Evolutionary conservation across 176 grass and related monocot species (phyloP).

Genomic region (Pontederia paniculata): DNA sequence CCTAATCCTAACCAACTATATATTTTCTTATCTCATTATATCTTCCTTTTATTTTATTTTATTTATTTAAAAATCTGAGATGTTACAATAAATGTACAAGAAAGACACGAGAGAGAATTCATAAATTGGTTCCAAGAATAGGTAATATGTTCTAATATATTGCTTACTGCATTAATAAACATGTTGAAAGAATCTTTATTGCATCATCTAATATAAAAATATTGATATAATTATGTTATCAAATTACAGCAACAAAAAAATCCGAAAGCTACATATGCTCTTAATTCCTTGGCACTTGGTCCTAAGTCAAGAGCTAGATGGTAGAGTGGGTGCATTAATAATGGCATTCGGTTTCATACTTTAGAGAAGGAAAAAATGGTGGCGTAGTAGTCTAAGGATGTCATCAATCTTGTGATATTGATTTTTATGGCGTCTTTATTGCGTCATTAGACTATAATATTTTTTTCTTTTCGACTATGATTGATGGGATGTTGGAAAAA

Average conservation of each 20-base stretch:
- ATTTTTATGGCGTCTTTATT: too few relatives aligned
- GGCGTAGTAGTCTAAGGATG: not conserved
- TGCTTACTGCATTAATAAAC: not conserved
- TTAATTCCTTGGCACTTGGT: not conserved
- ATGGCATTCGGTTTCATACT: not conserved
- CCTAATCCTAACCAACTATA: too few relatives aligned
- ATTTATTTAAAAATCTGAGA: too few relatives aligned
- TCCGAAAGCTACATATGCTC: not conserved
- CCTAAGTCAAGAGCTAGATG: not conserved
- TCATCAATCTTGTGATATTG: not conserved
- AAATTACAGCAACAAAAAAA: not conserved
- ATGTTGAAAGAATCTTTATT: not conserved
- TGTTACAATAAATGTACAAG: not conserved
- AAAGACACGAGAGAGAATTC: not conserved
- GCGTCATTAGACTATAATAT: not conserved
- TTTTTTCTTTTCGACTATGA: not conserved
- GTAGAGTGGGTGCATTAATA: not conserved
- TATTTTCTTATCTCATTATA: too few relatives aligned
- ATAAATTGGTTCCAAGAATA: not conserved
- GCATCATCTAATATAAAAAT: too few relatives aligned
- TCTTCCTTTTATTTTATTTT: too few relatives aligned
- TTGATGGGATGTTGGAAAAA: not conserved
- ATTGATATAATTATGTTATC: not conserved
- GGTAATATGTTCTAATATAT: not conserved
- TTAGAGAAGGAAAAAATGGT: not conserved